phyloP scores from a whole-genome alignment of 306 rosid species.

The Arachis stenosperma region DNA sequence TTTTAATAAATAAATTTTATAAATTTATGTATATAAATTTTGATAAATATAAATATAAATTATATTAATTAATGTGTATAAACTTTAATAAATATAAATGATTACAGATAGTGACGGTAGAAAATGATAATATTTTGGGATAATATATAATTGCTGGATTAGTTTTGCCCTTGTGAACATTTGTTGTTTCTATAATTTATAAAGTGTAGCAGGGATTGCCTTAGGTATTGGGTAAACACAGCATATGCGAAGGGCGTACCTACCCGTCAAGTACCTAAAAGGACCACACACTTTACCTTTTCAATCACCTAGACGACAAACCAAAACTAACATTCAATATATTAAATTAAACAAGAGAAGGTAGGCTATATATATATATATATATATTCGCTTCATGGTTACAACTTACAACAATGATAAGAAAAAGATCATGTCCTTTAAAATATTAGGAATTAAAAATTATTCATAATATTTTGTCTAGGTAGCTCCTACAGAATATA shows the following conservation, averaged over 20 bases:
- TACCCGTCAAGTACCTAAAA: background rate
- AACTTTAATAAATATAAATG: too few relatives aligned
- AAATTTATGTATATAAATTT: too few relatives aligned
- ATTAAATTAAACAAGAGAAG: background rate
- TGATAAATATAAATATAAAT: too few relatives aligned
- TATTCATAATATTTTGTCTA: background rate
- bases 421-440: background rate
- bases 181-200: background rate
- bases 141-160: too few relatives aligned
- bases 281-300: background rate
- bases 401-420: background rate
- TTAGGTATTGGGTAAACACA: background rate
- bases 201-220: background rate
- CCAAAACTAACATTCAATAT: background rate
- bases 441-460: background rate
- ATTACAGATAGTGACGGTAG: too few relatives aligned
- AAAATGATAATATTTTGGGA: too few relatives aligned
- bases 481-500: conserved; percentile 1
- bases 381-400: conserved; percentile 3
- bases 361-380: background rate
- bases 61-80: too few relatives aligned
- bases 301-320: background rate
- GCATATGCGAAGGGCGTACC: background rate
- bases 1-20: too few relatives aligned
- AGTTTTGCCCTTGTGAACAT: too few relatives aligned